Evolutionary conservation across 2,329 filamentous ascomycete genomes (phyloP).

Genomic region (Sclerotinia subarctica): DNA sequence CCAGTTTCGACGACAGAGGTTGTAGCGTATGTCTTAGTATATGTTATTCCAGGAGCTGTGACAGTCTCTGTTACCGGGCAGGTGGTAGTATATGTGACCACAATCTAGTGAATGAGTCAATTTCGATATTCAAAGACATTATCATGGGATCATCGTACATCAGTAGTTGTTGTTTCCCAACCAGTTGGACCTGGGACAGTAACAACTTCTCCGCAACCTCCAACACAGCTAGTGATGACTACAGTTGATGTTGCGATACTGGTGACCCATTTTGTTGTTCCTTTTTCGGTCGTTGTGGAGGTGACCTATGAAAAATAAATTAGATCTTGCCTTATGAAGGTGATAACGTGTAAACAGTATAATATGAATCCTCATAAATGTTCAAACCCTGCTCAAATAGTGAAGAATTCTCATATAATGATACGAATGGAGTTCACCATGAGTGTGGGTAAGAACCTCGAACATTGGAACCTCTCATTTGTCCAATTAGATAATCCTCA

Average conservation of each 20-base stretch:
- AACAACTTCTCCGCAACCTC: slow-evolving; percentile 17
- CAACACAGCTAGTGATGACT: slow-evolving; percentile 16
- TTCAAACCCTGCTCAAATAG: neutral
- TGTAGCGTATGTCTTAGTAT: slow-evolving; percentile 45
- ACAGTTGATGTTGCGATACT: slow-evolving; percentile 11
- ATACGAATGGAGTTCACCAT: neutral
- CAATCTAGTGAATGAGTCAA: slow-evolving; percentile 13
- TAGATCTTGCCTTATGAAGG: neutral
- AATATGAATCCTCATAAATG: neutral
- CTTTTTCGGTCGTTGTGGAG: slow-evolving; percentile 9
- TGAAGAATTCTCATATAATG: neutral
- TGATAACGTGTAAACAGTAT: neutral
- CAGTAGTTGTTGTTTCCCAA: slow-evolving; percentile 18
- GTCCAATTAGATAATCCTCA: neutral
- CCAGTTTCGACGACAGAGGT: slow-evolving; percentile 41
- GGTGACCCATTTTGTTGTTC: slow-evolving; percentile 8
- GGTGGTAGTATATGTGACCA: slow-evolving; percentile 20
- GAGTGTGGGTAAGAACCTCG: neutral
- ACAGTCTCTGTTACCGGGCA: slow-evolving; percentile 1
- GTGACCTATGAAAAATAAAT: slow-evolving; percentile 9
- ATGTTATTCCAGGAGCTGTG: slow-evolving; percentile 37
- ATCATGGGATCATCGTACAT: slow-evolving; percentile 2
- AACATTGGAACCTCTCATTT: neutral
- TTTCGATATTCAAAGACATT: neutral
- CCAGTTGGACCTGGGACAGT: slow-evolving; percentile 20